phyloP scores from a whole-genome alignment of 805 yeast species.

The Metschnikowia lachancei region DNA sequence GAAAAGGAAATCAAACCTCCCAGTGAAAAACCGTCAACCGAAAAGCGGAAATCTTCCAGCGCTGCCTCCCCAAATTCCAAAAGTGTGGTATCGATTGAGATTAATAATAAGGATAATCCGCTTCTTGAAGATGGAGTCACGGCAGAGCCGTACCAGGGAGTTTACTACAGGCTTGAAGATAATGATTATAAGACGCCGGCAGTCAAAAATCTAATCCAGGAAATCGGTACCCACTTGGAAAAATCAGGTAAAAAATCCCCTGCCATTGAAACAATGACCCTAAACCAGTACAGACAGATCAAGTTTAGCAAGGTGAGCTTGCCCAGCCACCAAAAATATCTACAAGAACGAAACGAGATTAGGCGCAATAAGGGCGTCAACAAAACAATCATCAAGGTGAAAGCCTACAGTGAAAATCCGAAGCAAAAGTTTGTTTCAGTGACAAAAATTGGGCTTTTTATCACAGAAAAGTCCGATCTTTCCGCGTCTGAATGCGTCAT shows the following conservation, averaged over 20 bases:
- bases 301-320: conserved; percentile 32
- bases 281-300: conserved; percentile 27
- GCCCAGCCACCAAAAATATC: conserved; percentile 34
- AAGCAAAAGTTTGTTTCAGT: conserved; percentile 66
- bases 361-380: conserved; percentile 23
- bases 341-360: conserved; percentile 36
- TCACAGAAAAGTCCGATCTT: conserved; percentile 21
- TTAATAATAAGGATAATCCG: conserved; percentile 43
- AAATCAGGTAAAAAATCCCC: conserved; percentile 3
- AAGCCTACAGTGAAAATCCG: conserved; percentile 55
- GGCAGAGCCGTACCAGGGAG: conserved; percentile 51
- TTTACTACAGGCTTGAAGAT: conserved; percentile 46
- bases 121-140: conserved; percentile 39
- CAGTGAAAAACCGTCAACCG: conserved; percentile 9
- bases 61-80: conserved; percentile 10
- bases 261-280: conserved; percentile 20
- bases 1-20: conserved; percentile 15
- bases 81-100: conserved; percentile 6
- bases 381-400: conserved; percentile 45
- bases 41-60: conserved; percentile 15
- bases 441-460: conserved; percentile 62
- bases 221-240: conserved; percentile 19
- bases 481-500: conserved; percentile 23
- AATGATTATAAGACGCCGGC: conserved; percentile 45
- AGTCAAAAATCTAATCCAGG: conserved; percentile 24